These are phyloP conservation scores for Gaeumannomyces tritici DNA, from an alignment of 2,329 filamentous ascomycete species.

Conservation along the genomic window DNA sequence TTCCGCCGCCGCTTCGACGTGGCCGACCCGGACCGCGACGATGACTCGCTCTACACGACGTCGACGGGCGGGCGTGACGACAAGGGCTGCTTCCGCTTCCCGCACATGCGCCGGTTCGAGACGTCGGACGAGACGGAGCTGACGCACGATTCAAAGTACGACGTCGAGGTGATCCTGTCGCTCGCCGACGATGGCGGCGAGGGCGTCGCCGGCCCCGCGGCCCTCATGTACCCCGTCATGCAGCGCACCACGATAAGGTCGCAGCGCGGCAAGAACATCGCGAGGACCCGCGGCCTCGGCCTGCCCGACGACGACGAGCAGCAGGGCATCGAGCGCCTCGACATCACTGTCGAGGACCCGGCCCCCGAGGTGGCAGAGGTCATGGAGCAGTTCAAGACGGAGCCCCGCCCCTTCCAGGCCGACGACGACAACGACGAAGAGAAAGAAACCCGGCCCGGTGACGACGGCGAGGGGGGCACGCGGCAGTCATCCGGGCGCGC, in stretches of 20 bases:
- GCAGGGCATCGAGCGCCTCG: constrained; percentile 44
- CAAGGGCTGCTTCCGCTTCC: constrained; percentile 48
- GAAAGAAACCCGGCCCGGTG: constrained; percentile 6
- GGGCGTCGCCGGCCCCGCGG: constrained; percentile 42
- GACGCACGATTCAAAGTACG: constrained; percentile 49
- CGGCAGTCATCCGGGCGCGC: constrained; percentile 2
- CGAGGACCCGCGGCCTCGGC: constrained; percentile 35
- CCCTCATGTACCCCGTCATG: constrained; percentile 61
- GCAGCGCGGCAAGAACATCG: constrained; percentile 54
- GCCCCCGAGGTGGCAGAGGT: constrained; percentile 40
- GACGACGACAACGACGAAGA: constrained; percentile 17
- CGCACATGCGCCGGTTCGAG: constrained; percentile 54
- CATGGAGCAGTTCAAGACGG: constrained; percentile 41
- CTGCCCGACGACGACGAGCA: constrained; percentile 18
- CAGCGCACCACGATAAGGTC: constrained; percentile 53
- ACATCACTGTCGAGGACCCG: constrained; percentile 45
- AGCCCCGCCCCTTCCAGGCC: constrained; percentile 38
- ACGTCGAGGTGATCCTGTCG: constrained; percentile 52
- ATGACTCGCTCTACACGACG: constrained; percentile 44
- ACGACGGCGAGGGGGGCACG: constrained; percentile 2
- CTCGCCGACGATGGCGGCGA: constrained; percentile 26
- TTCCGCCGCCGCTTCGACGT: constrained; percentile 55
- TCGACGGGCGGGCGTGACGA: constrained; percentile 27
- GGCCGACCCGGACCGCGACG: constrained; percentile 43
- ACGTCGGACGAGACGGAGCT: constrained; percentile 48